Evolutionary conservation across 2,329 filamentous ascomycete species (phyloP).

Genomic region (Penicillium sp.): DNA sequence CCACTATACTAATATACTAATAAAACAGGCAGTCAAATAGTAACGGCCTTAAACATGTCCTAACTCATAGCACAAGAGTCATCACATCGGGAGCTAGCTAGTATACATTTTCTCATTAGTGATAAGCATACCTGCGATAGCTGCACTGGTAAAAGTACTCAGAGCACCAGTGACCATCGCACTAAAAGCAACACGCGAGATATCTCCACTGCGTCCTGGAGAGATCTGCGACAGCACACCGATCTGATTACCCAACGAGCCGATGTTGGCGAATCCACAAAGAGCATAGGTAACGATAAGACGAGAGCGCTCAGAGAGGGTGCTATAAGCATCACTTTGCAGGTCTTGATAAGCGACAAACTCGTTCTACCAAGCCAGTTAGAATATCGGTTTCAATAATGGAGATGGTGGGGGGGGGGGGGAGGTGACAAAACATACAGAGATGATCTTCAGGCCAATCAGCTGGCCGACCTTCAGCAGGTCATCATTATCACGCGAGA

Average conservation of each 20-base stretch:
- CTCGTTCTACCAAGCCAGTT: conserved; percentile 60
- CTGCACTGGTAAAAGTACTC: conserved; percentile 75
- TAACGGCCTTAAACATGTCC: background rate
- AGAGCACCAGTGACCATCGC: conserved; percentile 77
- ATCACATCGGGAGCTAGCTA: background rate
- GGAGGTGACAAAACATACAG: conserved; percentile 47
- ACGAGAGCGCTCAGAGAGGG: conserved; percentile 67
- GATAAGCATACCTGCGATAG: conserved; percentile 74
- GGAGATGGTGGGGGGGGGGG: background rate
- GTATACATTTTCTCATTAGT: conserved; percentile 48
- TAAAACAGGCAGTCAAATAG: background rate
- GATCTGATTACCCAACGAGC: conserved; percentile 85
- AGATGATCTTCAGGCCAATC: conserved; percentile 82
- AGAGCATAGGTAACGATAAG: conserved; percentile 85
- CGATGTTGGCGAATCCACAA: conserved; percentile 81
- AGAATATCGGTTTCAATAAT: conserved; percentile 2
- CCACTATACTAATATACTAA: background rate
- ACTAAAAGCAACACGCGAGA: conserved; percentile 73
- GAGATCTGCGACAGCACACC: conserved; percentile 82
- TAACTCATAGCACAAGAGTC: background rate
- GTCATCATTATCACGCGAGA: conserved; percentile 61
- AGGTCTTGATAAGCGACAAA: conserved; percentile 71
- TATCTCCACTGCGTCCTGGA: conserved; percentile 71
- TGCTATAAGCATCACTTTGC: conserved; percentile 54
- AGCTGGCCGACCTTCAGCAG: conserved; percentile 73